Base-by-base conservation (phyloP, 768 basidiomycete species). In the Phaffia tasmanica region DNA sequence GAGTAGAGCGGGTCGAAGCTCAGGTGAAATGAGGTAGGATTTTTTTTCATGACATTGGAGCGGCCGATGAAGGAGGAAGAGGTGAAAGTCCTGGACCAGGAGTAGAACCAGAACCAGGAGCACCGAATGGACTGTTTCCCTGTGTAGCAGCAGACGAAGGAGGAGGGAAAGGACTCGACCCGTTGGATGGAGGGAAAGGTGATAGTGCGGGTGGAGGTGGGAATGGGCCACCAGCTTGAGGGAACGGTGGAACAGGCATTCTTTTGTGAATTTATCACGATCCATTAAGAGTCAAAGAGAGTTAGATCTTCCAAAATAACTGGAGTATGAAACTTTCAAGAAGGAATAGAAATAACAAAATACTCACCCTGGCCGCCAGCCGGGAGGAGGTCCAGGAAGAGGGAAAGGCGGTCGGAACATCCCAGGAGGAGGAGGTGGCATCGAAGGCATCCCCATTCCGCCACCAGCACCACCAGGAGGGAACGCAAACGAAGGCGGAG, bases 301-400 rank as follows among this genome's bases (percentile, higher is more conserved):
- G 57, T 58, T 32, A 30, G 57, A 7, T 27, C 23, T 9, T 30
- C 57, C 32, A 30, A 58, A 11, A 21, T 27, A 58, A 23, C 3
- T 11, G 23, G 19, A 58, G 57, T 21, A 27, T 3, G 42, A 19
- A 21, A 35, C 25, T 3, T 30, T 18, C 14, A 27, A 27, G 16
- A 30, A 35, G 23, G 2, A 61, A 61, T 27, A 58, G 19, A 16
- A 30, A 30, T 18, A 46, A n/a, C 2, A 59, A 21, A 47, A 32
- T 23, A 49, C 35, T 29, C 29, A 62, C 25, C 65, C 65, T 35
- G 65, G 65, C 6, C 51, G 65, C 65, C 65, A 66, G 21, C 65
- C 65, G 14, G 65, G 65, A 30, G 65, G 65, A 27, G 65, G 65
- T 16, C 46, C 50, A 23, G 65, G 57, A 42, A 66, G 46, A 50